Conservation (phyloP, 495 filamentous ascomycete species). For the Cetradonia linearis region DNA sequence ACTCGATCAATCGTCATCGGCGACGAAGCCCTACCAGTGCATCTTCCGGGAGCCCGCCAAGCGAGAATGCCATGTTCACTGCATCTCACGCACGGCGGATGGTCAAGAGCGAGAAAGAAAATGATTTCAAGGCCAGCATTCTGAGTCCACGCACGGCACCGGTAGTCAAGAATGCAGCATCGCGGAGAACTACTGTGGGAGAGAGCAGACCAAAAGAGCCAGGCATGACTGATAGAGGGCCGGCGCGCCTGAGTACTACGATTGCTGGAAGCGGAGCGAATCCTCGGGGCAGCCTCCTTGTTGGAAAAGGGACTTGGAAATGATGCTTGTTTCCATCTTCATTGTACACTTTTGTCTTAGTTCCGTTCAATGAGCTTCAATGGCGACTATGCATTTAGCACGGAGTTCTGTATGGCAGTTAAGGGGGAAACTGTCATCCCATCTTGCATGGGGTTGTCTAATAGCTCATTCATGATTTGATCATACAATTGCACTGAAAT, state of each 20-base stretch:
- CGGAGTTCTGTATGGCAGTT: slow-evolving; percentile 1
- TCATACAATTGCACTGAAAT: background rate
- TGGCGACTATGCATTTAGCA: slow-evolving; percentile 5
- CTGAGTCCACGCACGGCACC: slow-evolving; percentile 56
- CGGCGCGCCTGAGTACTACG: slow-evolving; percentile 37
- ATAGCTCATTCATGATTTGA: background rate
- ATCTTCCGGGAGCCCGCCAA: slow-evolving; percentile 45
- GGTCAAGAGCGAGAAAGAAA: slow-evolving; percentile 56
- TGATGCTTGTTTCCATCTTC: slow-evolving; percentile 6
- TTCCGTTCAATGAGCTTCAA: background rate
- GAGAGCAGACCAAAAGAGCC: slow-evolving; percentile 39
- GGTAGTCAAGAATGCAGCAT: slow-evolving; percentile 49
- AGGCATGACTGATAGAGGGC: slow-evolving; percentile 37
- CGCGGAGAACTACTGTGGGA: slow-evolving; percentile 42
- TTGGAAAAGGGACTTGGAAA: slow-evolving; percentile 24
- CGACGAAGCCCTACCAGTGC: slow-evolving; percentile 53
- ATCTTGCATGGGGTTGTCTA: background rate
- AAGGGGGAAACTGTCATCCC: background rate
- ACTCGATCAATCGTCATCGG: slow-evolving; percentile 36
- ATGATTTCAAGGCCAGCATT: slow-evolving; percentile 45
- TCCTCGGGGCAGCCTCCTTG: slow-evolving; percentile 23
- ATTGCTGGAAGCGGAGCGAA: slow-evolving; percentile 16
- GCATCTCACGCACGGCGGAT: slow-evolving; percentile 60
- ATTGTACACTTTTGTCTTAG: background rate
- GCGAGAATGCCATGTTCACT: slow-evolving; percentile 53